Conservation (phyloP, 768 basidiomycete species). For the Calocera viscosa region DNA sequence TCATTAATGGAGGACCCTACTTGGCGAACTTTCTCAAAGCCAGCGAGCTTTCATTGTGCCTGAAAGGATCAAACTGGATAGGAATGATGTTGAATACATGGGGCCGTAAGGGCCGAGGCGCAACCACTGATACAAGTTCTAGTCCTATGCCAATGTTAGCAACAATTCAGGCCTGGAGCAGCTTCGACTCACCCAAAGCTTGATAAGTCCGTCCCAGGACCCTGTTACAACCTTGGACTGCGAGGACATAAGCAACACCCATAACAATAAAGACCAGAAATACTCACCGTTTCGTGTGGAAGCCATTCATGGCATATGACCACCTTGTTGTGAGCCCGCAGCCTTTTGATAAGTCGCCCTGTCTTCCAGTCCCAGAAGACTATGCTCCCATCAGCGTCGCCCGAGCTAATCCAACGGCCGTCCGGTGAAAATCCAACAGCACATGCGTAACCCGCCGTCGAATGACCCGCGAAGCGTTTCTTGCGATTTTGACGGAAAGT, state of each 20-base stretch:
- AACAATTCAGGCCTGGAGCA: background rate
- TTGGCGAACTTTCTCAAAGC: background rate
- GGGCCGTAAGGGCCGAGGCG: background rate
- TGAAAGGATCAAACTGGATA: background rate
- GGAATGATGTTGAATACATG: background rate
- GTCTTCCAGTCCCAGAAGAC: slow-evolving; percentile 99
- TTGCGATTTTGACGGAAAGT: slow-evolving; percentile 98
- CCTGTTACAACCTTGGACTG: slow-evolving; percentile 95
- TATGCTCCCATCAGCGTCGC: slow-evolving; percentile 87
- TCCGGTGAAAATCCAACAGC: slow-evolving; percentile 96
- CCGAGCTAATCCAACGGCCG: slow-evolving; percentile 95
- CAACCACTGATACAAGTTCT: background rate
- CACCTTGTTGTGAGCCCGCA: slow-evolving; percentile 88
- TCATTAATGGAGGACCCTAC: background rate
- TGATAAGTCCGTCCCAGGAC: slow-evolving; percentile 96
- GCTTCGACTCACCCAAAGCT: slow-evolving; percentile 65
- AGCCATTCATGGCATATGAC: slow-evolving; percentile 97
- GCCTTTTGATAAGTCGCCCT: slow-evolving; percentile 81
- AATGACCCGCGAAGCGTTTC: slow-evolving; percentile 95
- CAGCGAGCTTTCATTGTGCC: background rate
- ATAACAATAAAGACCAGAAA: background rate
- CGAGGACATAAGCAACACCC: background rate
- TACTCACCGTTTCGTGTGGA: slow-evolving; percentile 86
- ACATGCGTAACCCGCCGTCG: slow-evolving; percentile 93
- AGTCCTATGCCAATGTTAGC: background rate